Base-by-base conservation (phyloP, 331 rosid species). In the Dryas integrifolia region DNA sequence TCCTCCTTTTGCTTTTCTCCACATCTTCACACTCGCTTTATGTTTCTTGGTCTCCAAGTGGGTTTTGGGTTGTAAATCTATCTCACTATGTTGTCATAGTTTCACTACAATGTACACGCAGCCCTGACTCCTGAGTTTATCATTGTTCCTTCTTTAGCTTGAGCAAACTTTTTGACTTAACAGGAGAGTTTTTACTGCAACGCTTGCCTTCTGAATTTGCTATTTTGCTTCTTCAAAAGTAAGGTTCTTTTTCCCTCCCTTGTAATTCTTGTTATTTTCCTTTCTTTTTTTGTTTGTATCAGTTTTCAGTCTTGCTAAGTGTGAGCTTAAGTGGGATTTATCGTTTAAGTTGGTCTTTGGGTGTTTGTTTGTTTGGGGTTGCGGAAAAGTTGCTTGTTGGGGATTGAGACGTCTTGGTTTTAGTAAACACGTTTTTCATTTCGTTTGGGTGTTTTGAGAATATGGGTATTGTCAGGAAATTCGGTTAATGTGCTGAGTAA, bases 21-120 rank as follows among this genome's bases (percentile, higher is more conserved):
- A 76, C 85, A 69, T 74, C 90, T 80, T 85, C 86, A 86, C 81
- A 77, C 70, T 77, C 80, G 65, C 92, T 88, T 90, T 84, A 80
- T 81, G 84, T 82, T 85, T 62, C 87, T 83, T 87, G 78, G 79
- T 51, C 80, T 77, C 77, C 87, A 86, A 85, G 88, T 86, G 86
- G 85, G 72, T 69, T 81, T 59, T 80, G 78, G 53, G 69, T 79
- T 69, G 85, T 82, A 72, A 83, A 85, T 14, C 45, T 26, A 77
- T 62, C 60, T 40, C 62, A 41, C 76, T 41, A n/a, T 75, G 49
- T 50, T 73, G 64, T 60, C 83, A 79, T 82, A 77, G 76, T 81
- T 77, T 65, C 77, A 67, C 71, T 66, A 73, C 88, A 78, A 35
- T 72, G 16, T 18, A 40, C 35, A 39, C 60, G 55, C 79, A 50